A percentile compares a stretch with the other conserved stretches of the same genome.
phyloP scores from a whole-genome alignment of 805 yeast species.

The Lipomyces kockii region DNA sequence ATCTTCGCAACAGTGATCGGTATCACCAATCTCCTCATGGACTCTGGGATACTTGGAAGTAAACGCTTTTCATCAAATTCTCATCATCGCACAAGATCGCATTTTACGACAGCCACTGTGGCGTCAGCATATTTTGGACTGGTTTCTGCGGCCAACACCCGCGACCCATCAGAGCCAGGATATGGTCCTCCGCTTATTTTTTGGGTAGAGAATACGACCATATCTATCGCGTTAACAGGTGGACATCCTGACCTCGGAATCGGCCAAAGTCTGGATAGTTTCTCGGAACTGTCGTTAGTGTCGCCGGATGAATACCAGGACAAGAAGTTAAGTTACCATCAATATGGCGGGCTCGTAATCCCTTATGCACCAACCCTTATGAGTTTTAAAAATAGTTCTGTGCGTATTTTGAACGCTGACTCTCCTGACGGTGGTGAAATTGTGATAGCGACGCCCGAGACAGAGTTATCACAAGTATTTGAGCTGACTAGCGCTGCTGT shows the following conservation, averaged over 20 bases:
- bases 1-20: slow-evolving; percentile 7
- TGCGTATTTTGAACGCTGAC: slow-evolving; percentile 16
- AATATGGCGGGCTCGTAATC: slow-evolving; percentile 19
- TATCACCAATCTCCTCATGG: slow-evolving; percentile 5
- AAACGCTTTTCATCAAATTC: neutral
- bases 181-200: slow-evolving; percentile 1
- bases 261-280: slow-evolving; percentile 6
- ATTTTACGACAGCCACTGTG: neutral
- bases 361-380: slow-evolving; percentile 20
- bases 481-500: slow-evolving; percentile 21
- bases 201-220: slow-evolving; percentile 2
- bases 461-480: slow-evolving; percentile 19
- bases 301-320: slow-evolving; percentile 12
- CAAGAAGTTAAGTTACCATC: neutral
- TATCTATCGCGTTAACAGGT: slow-evolving; percentile 10
- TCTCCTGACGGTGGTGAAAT: neutral
- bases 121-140: slow-evolving; percentile 1
- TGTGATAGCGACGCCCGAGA: slow-evolving; percentile 9
- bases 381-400: slow-evolving; percentile 14
- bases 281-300: slow-evolving; percentile 16
- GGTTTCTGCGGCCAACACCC: neutral
- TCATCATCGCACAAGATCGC: neutral
- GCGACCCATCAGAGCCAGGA: neutral
- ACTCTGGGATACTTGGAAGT: slow-evolving; percentile 8
- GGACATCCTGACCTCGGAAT: slow-evolving; percentile 10